phyloP scores from a whole-genome alignment of 805 yeast genomes.

The Lipomyces chichibuensis region DNA sequence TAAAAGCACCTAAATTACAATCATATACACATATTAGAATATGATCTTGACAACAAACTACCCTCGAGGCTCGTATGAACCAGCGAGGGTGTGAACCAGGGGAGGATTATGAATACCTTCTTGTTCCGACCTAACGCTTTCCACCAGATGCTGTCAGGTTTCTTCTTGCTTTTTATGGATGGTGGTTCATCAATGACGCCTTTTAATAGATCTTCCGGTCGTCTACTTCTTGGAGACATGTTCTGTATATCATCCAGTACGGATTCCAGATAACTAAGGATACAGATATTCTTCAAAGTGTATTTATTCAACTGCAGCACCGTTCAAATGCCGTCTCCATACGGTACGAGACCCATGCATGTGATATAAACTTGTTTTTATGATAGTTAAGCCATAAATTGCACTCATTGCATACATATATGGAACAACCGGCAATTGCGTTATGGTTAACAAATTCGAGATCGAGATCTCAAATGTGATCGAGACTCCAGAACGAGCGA shows the following conservation, averaged over 20 bases:
- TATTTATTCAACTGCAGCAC: no score
- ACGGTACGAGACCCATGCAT: no score
- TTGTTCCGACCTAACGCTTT: conserved; percentile 17
- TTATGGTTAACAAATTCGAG: no score
- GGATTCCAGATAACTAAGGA: not conserved
- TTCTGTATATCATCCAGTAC: not conserved
- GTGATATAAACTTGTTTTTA: no score
- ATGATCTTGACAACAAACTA: not conserved
- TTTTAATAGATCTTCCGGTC: conserved; percentile 9
- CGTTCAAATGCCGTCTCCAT: not conserved
- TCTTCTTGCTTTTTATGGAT: not conserved
- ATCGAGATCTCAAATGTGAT: no score
- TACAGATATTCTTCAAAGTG: no score
- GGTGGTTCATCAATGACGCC: conserved; percentile 11
- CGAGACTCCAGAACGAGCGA: no score
- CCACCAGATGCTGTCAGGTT: conserved; percentile 10
- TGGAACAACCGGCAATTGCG: no score
- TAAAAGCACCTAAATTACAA: not conserved
- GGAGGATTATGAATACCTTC: not conserved
- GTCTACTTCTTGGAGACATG: not conserved
- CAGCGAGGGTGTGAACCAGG: no score
- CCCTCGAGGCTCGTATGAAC: not conserved
- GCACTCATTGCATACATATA: no score
- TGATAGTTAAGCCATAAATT: no score
- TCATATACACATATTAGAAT: not conserved